phyloP scores from a whole-genome alignment of 148 eudicot genomes.

The Vaccinium macrocarpon region DNA sequence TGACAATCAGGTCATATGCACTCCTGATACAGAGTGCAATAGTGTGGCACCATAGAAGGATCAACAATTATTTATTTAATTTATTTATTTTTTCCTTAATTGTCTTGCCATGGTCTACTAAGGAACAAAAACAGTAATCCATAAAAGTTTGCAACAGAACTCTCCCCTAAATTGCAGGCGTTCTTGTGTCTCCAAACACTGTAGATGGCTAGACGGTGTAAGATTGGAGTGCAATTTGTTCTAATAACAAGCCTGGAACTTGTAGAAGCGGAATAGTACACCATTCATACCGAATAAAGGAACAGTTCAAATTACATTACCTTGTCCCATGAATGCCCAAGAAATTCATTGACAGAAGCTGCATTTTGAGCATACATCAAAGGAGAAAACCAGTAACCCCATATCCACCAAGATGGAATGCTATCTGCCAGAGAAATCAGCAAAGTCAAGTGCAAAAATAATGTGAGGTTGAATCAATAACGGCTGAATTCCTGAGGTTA shows the following conservation, averaged over 20 bases:
- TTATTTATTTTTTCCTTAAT: background rate
- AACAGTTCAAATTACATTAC: slow-evolving; percentile 29
- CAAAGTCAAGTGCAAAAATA: slow-evolving; percentile 5
- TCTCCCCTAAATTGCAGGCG: background rate
- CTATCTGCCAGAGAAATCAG: slow-evolving; percentile 39
- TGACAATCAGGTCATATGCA: background rate
- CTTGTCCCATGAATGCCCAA: slow-evolving; percentile 87
- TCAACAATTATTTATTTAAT: too few species aligned
- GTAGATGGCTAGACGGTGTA: background rate
- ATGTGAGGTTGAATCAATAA: background rate
- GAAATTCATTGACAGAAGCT: slow-evolving; percentile 92
- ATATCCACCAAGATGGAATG: slow-evolving; percentile 81
- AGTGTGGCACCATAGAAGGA: background rate
- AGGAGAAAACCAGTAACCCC: slow-evolving; percentile 98
- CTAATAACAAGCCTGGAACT: background rate
- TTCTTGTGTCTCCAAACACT: background rate
- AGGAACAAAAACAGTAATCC: too few species aligned
- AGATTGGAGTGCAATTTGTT: background rate
- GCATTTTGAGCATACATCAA: slow-evolving; percentile 99
- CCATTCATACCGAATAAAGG: background rate
- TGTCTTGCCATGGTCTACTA: background rate
- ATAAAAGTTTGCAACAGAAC: background rate
- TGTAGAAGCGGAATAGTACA: background rate
- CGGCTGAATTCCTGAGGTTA: background rate
- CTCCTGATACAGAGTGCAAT: background rate